These are phyloP conservation scores for Xylaria sp. DNA, from an alignment of 2,329 filamentous ascomycete genomes.

Conservation along the genomic window DNA sequence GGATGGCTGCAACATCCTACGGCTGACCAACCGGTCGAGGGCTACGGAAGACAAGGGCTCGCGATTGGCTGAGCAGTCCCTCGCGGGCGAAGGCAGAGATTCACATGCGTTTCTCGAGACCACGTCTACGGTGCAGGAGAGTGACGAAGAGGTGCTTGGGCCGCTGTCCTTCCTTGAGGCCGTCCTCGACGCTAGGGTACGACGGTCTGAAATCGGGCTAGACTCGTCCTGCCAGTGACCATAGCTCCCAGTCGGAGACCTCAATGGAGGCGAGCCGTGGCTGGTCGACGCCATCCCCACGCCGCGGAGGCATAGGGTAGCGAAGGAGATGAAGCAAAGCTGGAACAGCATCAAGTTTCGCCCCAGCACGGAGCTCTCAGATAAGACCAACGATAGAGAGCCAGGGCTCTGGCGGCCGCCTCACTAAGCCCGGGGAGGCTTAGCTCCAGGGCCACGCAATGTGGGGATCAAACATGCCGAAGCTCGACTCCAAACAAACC, in stretches of 20 bases:
- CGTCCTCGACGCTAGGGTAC: slow-evolving; percentile 9
- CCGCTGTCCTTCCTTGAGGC: slow-evolving; percentile 5
- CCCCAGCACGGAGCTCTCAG: slow-evolving; percentile 42
- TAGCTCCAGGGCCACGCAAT: slow-evolving; percentile 39
- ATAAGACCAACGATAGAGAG: slow-evolving; percentile 45
- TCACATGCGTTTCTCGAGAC: slow-evolving; percentile 8
- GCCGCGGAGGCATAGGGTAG: slow-evolving; percentile 42
- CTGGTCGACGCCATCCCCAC: slow-evolving; percentile 15
- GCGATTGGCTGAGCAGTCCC: slow-evolving; percentile 37
- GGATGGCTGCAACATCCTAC: slow-evolving; percentile 36
- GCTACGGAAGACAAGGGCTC: slow-evolving; percentile 3
- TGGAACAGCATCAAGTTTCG: slow-evolving; percentile 61
- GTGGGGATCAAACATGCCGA: slow-evolving; percentile 41
- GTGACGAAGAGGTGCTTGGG: slow-evolving; percentile 23
- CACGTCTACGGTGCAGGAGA: slow-evolving; percentile 3
- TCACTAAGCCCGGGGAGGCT: slow-evolving; percentile 33
- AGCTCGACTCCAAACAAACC: slow-evolving; percentile 32
- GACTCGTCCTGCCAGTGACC: slow-evolving; percentile 7
- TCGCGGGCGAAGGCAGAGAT: slow-evolving; percentile 9
- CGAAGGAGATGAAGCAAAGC: slow-evolving; percentile 56
- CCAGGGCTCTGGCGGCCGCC: slow-evolving; percentile 25
- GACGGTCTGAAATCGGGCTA: slow-evolving; percentile 14
- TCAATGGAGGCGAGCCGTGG: not conserved
- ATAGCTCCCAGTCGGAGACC: not conserved
- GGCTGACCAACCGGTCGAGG: slow-evolving; percentile 33